A percentile compares a stretch with the other conserved stretches of the same genome.
Conservation (phyloP, 148 eudicot species). For the Persicaria maculosa region DNA sequence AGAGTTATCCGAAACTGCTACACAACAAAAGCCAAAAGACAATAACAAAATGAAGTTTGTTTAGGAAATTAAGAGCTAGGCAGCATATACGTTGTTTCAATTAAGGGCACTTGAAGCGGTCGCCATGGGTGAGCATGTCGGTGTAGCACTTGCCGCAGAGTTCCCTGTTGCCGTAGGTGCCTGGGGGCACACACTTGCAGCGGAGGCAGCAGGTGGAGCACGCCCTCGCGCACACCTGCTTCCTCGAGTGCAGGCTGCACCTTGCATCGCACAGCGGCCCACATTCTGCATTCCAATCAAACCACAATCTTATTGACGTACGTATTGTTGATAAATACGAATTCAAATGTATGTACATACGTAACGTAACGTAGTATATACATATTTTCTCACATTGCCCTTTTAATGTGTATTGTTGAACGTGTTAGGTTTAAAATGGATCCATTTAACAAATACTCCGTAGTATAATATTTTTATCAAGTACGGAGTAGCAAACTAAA, state of each 20-base stretch:
- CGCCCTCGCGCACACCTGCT: slow-evolving; percentile 42
- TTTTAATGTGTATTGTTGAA: background rate
- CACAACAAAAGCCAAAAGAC: background rate
- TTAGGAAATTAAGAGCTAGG: background rate
- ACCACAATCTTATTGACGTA: background rate
- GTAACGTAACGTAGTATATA: too few species aligned
- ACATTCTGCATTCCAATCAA: slow-evolving; percentile 39
- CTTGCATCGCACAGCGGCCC: slow-evolving; percentile 39
- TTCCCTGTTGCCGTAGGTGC: slow-evolving; percentile 59
- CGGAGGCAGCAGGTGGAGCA: slow-evolving; percentile 59
- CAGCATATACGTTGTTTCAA: background rate
- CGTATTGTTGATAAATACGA: background rate
- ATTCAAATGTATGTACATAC: too few species aligned
- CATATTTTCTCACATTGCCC: background rate
- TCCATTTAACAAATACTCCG: background rate
- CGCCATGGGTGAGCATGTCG: slow-evolving; percentile 62
- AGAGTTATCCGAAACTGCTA: background rate
- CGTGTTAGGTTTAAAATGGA: background rate
- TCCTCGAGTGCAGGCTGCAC: slow-evolving; percentile 47
- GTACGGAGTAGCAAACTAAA: too few species aligned
- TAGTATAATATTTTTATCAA: too few species aligned
- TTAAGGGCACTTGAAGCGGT: slow-evolving; percentile 55
- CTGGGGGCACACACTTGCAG: slow-evolving; percentile 82
- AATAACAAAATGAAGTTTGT: background rate
- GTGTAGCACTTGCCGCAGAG: slow-evolving; percentile 62